Base-by-base conservation (phyloP, 192 early-diverging fungal genomes). In the Chytriomyces sp. region DNA sequence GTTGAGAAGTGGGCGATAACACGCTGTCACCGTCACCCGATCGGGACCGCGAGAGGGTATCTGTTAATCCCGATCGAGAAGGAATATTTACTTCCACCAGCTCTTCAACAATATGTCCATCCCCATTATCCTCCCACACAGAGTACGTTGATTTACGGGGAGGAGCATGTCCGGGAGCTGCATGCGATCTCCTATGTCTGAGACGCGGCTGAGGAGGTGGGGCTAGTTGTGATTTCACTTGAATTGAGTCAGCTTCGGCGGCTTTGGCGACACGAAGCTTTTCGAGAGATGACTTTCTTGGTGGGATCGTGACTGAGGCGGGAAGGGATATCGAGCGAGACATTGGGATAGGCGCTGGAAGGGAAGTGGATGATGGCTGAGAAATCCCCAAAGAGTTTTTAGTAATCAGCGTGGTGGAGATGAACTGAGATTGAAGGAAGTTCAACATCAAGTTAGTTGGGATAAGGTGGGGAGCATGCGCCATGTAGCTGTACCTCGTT, bases 101-200 rank as follows among this genome's bases (percentile, higher is more conserved):
- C 26, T 73, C 71, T 45, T 73, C 24, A 16, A 62, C 59, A 26
- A 73, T 73, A 9, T 35, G 45, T 10, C 71, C 53, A 45, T 73
- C 71, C 20, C 62, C 26, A 48, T 73, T 73, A 8, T 61, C 26
- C 43, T 73, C 71, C 71, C 71, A 73, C 8, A 73, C 71, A 62
- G 45, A 24, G 71, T 73, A 73, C 3, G 45, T 47, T 16, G 71
- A 73, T 45, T 26, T 18, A 5, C 45, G 6, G 10, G 71, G 71
- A 8, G 71, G 60, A 1, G 71, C 53, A 20, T 69, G 49, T 20
- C 53, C 53, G 13, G 53, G 16, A 57, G 53, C 13, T 57, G 53
- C 35, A 0, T 35, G 35, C 35, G 35, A 64, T 64, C 11, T 13
- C 16, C 26, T 64, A 13, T 64, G 18, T 64, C 63, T 28, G 20